Conservation (phyloP, 345 rosid genomes). For the Leavenworthia alabamica region DNA sequence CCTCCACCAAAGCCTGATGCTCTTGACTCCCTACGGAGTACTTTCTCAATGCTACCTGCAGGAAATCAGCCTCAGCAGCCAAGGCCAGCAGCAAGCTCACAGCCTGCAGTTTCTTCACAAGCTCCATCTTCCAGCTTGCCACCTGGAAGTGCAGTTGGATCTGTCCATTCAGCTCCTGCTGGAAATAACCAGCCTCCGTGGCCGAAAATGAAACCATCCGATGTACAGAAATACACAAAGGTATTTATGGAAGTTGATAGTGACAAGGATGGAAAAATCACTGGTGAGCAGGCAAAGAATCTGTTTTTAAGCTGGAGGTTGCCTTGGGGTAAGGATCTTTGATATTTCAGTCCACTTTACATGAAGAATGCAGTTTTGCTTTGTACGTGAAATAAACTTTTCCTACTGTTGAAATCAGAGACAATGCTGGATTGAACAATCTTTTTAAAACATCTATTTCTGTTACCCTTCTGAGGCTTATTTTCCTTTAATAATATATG, state of each 20-base stretch:
- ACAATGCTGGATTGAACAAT: not conserved
- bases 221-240: slow-evolving; percentile 81
- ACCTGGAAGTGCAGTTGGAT: slow-evolving; percentile 49
- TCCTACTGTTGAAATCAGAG: not conserved
- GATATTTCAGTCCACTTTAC: slow-evolving; percentile 4
- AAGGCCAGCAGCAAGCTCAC: slow-evolving; percentile 40
- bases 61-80: slow-evolving; percentile 50
- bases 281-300: slow-evolving; percentile 90
- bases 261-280: slow-evolving; percentile 92
- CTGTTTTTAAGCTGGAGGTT: slow-evolving; percentile 94
- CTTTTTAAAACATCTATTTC: not conserved
- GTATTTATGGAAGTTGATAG: slow-evolving; percentile 92
- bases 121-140: slow-evolving; percentile 43
- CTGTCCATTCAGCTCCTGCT: slow-evolving; percentile 43
- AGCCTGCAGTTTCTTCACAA: slow-evolving; percentile 50
- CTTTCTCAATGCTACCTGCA: slow-evolving; percentile 53
- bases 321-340: slow-evolving; percentile 66
- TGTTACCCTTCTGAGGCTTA: not conserved
- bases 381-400: not conserved
- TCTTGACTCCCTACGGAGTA: slow-evolving; percentile 63
- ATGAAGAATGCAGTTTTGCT: not conserved
- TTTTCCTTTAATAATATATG: slow-evolving; percentile 9
- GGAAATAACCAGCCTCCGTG: slow-evolving; percentile 53
- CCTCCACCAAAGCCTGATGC: slow-evolving; percentile 51
- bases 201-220: slow-evolving; percentile 91